Evolutionary conservation across 345 rosid genomes (phyloP), one percentile per base, ranked within the genome.

Genomic region (Combretum micranthum): DNA sequence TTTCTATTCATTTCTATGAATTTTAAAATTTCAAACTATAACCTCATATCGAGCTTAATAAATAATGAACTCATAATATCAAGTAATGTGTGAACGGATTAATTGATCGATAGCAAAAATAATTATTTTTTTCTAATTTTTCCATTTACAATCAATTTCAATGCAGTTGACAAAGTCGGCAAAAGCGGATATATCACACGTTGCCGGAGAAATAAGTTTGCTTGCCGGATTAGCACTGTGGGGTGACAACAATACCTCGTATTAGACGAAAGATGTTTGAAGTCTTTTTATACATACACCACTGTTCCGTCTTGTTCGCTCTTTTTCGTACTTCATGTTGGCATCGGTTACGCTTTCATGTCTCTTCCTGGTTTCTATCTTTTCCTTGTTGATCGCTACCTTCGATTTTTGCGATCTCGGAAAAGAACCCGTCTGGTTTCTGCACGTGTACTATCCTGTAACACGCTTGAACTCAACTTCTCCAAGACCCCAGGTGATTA

Each of bases 291-390:
- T 81, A 77, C 57, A 72, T 80, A 21, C 90, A 84, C 61, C 49
- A 79, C 59, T 77, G 81, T 61, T 84, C 81, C 77, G 56, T 75
- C 39, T 15, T 73, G 53, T 81, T 77, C 55, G 17, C 56, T 77
- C 43, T 84, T 75, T 67, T 82, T 56, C 18, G 20, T 84, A 4
- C 62, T 84, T 47, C 91, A 82, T 44, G 77, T 82, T 12, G 75
- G 82, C 16, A 66, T 77, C 69, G 39, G 77, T 42, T 62, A 56
- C 55, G 52, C 83, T 52, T 75, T 75, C 67, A 61, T 68, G 20
- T 67, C 63, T 64, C 78, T 85, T 47, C 83, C 85, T 13, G 80
- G 85, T 15, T 75, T 84, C 63, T 80, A 74, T 64, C 91, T 85
- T 57, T 85, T 82, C 72, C 12, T 76, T 45, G 55, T 82, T 13